A percentile compares a stretch with the other conserved stretches of the same genome.
Evolutionary conservation across 2,329 filamentous ascomycete genomes (phyloP).

Genomic region (Pyricularia grisea): DNA sequence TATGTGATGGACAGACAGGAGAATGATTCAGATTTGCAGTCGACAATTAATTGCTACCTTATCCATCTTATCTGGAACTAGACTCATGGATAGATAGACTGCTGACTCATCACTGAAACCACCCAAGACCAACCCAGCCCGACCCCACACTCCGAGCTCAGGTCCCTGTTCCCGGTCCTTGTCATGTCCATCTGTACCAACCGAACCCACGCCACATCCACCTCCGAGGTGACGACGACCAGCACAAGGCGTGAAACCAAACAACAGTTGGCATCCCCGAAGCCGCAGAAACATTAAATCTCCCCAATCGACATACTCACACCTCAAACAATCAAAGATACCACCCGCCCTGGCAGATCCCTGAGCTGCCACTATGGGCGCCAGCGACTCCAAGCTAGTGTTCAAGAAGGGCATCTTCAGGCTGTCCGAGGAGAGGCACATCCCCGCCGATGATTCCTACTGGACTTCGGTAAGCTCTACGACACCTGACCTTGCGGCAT

Average conservation of each 20-base stretch:
- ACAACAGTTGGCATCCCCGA: neutral
- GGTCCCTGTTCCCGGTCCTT: neutral
- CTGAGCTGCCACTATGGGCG: conserved; percentile 59
- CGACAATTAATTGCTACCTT: too few species aligned
- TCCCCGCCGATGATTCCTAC: conserved; percentile 80
- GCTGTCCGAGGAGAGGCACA: conserved; percentile 83
- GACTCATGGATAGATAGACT: neutral
- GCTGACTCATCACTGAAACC: neutral
- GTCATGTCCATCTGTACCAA: neutral
- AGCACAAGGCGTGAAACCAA: neutral
- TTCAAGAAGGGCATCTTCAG: conserved; percentile 98
- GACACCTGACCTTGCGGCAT: neutral
- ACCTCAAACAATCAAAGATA: neutral
- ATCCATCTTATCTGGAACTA: neutral
- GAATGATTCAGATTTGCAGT: too few species aligned
- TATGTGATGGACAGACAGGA: neutral
- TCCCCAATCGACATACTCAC: neutral
- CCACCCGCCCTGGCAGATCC: neutral
- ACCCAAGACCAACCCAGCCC: neutral
- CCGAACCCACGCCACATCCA: neutral
- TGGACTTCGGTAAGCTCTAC: conserved; percentile 71
- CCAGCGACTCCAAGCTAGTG: conserved; percentile 95
- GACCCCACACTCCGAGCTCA: neutral
- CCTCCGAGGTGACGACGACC: neutral
- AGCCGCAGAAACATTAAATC: neutral